Percentiles rank a stretch among this genome's conserved stretches.
These are phyloP conservation scores for Lasiosphaeria ovina DNA, from an alignment of 495 filamentous ascomycete genomes.

Conservation along the genomic window DNA sequence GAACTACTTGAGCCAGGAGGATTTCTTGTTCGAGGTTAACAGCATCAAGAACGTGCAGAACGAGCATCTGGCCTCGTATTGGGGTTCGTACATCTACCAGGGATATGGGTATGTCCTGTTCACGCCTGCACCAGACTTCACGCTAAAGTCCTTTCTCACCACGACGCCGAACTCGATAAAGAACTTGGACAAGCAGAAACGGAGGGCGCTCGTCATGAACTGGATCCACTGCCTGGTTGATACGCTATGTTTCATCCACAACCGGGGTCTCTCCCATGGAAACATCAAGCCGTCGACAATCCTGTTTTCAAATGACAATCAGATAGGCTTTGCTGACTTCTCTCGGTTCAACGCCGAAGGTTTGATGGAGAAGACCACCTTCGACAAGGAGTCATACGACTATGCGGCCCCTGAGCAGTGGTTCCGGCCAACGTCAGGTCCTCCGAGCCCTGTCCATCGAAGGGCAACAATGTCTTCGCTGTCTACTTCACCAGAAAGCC, in stretches of 20 bases:
- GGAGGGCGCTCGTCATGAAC: constrained; percentile 66
- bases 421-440: constrained; percentile 45
- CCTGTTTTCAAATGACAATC: constrained; percentile 66
- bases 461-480: constrained; percentile 30
- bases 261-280: constrained; percentile 68
- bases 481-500: constrained; percentile 33
- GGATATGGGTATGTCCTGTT: constrained; percentile 74
- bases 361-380: constrained; percentile 41
- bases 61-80: constrained; percentile 76
- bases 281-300: constrained; percentile 82
- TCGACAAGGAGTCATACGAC: constrained; percentile 79
- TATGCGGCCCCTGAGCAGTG: constrained; percentile 84
- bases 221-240: constrained; percentile 88
- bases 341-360: constrained; percentile 52
- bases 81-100: constrained; percentile 74
- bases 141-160: constrained; percentile 73
- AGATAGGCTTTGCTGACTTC: constrained; percentile 72
- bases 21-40: constrained; percentile 68
- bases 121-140: constrained; percentile 69
- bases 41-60: constrained; percentile 64
- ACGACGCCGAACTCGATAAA: constrained; percentile 67
- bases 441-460: constrained; percentile 25
- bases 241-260: constrained; percentile 74
- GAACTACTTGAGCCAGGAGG: constrained; percentile 58
- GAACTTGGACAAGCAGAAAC: constrained; percentile 66